A percentile compares a stretch with the other conserved stretches of the same genome.
Conservation (phyloP, 331 rosid species). For the Malus hybrid region DNA sequence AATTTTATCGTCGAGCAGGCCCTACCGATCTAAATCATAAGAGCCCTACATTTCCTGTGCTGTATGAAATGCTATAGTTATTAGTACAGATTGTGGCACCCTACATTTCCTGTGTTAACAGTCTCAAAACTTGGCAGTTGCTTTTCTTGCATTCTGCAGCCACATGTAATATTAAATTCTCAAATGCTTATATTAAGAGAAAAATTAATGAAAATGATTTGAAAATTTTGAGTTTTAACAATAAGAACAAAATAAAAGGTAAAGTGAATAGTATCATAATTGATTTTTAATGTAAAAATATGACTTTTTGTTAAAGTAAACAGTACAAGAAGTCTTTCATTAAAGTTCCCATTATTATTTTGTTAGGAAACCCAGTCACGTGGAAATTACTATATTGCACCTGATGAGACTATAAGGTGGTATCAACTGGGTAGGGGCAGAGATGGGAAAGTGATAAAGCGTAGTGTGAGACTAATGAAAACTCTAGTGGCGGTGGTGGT, state of each 20-base stretch:
- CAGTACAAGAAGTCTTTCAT: too few relatives aligned
- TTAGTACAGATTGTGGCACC: neutral
- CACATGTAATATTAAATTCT: slow-evolving; percentile 8
- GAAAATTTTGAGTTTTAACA: too few relatives aligned
- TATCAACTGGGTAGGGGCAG: slow-evolving; percentile 1
- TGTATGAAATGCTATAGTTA: neutral
- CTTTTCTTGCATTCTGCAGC: slow-evolving; percentile 14
- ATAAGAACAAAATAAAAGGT: too few relatives aligned
- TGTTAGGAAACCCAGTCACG: neutral
- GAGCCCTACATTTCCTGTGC: neutral
- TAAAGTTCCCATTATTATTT: too few relatives aligned
- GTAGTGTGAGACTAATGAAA: neutral
- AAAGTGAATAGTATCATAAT: too few relatives aligned
- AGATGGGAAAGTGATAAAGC: neutral
- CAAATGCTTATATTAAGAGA: neutral
- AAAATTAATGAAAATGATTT: too few relatives aligned
- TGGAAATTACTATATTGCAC: slow-evolving; percentile 20
- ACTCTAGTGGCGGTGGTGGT: slow-evolving; percentile 15
- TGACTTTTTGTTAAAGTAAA: too few relatives aligned
- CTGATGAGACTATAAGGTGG: neutral
- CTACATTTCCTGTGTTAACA: neutral
- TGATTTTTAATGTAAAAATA: too few relatives aligned
- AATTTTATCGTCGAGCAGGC: neutral
- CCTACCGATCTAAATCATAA: neutral
- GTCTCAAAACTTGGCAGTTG: slow-evolving; percentile 1